A percentile compares a stretch with the other conserved stretches of the same genome.
Conservation (phyloP, 495 filamentous ascomycete genomes). For the Daldinia concentrica region DNA sequence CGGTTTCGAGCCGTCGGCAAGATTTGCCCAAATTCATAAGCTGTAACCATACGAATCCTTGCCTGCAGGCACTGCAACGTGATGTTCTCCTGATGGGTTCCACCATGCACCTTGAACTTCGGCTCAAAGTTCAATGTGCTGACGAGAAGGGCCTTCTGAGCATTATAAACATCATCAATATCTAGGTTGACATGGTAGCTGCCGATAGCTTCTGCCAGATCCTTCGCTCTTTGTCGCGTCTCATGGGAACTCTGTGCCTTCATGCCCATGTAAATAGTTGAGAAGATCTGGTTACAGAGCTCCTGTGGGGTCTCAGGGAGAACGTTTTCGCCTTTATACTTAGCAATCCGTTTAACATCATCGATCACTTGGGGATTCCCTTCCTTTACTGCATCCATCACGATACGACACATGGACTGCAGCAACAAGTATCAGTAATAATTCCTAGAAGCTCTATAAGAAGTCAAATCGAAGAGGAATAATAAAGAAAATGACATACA, state of each 20-base stretch:
- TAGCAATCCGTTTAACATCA: conserved; percentile 71
- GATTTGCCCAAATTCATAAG: conserved; percentile 78
- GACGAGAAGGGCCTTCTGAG: conserved; percentile 49
- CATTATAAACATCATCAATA: conserved; percentile 70
- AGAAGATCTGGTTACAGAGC: conserved; percentile 71
- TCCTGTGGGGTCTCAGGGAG: conserved; percentile 69
- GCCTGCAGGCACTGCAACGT: conserved; percentile 88
- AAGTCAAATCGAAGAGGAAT: background rate
- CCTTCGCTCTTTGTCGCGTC: conserved; percentile 75
- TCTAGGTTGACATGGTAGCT: conserved; percentile 78
- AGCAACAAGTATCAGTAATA: conserved; percentile 42
- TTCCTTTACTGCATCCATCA: conserved; percentile 69
- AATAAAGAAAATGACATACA: background rate
- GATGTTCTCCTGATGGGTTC: conserved; percentile 65
- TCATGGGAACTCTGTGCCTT: conserved; percentile 72
- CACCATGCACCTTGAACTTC: conserved; percentile 75
- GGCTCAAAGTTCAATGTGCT: conserved; percentile 53
- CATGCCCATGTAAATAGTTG: conserved; percentile 86
- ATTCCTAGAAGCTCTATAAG: background rate
- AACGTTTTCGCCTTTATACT: conserved; percentile 60
- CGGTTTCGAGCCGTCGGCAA: conserved; percentile 70
- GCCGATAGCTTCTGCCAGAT: conserved; percentile 75
- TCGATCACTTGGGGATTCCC: conserved; percentile 71
- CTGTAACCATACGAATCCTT: conserved; percentile 79
- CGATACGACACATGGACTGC: conserved; percentile 80